phyloP scores from a whole-genome alignment of 768 basidiomycete species.

The Lenzites betulinus region DNA sequence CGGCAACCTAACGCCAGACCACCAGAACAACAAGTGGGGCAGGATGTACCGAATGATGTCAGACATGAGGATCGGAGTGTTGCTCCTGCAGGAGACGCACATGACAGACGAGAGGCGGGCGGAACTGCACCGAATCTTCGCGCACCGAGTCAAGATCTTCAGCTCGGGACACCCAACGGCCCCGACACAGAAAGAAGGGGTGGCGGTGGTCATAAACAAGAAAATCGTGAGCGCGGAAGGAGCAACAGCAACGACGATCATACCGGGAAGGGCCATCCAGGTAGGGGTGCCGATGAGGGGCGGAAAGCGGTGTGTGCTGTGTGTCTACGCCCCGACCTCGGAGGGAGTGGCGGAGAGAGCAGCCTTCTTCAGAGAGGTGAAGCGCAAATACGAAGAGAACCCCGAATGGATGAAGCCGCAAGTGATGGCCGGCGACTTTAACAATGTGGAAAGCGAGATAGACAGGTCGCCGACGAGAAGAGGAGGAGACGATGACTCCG shows the following conservation, averaged over 20 bases:
- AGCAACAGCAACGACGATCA: background rate
- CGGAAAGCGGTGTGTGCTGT: background rate
- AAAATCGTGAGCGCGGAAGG: background rate
- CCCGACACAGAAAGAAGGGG: constrained; percentile 3
- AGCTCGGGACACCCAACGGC: too few relatives aligned
- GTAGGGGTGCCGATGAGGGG: background rate
- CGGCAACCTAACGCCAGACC: background rate
- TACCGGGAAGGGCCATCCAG: background rate
- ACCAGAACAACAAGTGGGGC: background rate
- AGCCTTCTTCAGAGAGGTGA: background rate
- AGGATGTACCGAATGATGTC: constrained; percentile 11
- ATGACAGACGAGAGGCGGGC: background rate
- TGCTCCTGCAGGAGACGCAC: constrained; percentile 18
- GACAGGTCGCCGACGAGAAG: background rate
- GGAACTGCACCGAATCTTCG: constrained; percentile 1
- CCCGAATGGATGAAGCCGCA: too few relatives aligned
- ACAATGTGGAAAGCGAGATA: background rate
- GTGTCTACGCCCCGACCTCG: background rate
- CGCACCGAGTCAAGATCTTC: background rate
- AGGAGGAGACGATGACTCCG: background rate
- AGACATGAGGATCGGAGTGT: background rate
- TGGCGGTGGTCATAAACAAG: background rate
- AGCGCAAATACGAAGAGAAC: too few relatives aligned
- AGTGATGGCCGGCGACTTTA: background rate
- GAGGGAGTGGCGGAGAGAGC: background rate